Evolutionary conservation across 805 yeast species (phyloP).

Genomic region (Candida argentea): DNA sequence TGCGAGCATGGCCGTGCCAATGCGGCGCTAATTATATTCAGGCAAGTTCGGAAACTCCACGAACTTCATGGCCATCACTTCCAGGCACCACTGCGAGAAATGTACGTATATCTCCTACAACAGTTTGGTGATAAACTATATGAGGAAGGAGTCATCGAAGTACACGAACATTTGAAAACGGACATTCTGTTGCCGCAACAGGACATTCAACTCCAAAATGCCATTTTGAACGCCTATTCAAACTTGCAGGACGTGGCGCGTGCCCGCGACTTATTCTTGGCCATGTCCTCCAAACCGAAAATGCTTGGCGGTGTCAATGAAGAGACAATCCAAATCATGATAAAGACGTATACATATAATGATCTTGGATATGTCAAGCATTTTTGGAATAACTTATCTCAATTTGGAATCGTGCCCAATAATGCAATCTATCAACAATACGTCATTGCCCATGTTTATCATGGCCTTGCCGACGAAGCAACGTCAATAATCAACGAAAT

Average conservation of each 20-base stretch:
- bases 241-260: constrained; percentile 44
- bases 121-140: constrained; percentile 51
- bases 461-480: constrained; percentile 51
- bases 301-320: constrained; percentile 41
- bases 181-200: constrained; percentile 42
- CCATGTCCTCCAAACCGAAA: constrained; percentile 44
- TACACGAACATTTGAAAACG: constrained; percentile 55
- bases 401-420: constrained; percentile 43
- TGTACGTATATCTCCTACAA: constrained; percentile 50
- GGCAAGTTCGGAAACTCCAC: constrained; percentile 45
- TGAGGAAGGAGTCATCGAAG: constrained; percentile 54
- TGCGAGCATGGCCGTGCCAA: constrained; percentile 44
- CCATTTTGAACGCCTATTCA: constrained; percentile 55
- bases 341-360: constrained; percentile 48
- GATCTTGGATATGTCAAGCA: constrained; percentile 46
- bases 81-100: constrained; percentile 31
- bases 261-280: constrained; percentile 50
- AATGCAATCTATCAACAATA: constrained; percentile 46
- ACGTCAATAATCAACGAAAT: constrained; percentile 37
- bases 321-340: constrained; percentile 57
- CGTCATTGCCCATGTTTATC: constrained; percentile 60
- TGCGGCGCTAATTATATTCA: constrained; percentile 52
- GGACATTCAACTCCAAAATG: constrained; percentile 49
- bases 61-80: constrained; percentile 35
- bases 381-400: constrained; percentile 52